Percentiles rank a stretch among this genome's conserved stretches.
phyloP scores from a whole-genome alignment of 106 monocot species.

The Dendrobium huoshanense region DNA sequence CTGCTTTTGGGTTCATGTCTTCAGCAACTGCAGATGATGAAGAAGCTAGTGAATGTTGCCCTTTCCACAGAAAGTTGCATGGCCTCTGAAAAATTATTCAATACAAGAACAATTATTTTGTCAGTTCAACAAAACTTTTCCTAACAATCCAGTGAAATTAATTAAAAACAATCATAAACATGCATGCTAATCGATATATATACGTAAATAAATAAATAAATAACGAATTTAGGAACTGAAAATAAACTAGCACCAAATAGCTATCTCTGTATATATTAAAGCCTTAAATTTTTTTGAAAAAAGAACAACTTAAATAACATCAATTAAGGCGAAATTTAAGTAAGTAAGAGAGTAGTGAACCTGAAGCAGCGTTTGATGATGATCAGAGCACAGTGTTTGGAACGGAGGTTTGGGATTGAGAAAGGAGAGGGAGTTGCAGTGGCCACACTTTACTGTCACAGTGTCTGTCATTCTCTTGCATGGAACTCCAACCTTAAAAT shows the following conservation, averaged over 20 bases:
- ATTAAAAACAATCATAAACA: no score
- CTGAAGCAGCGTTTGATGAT: constrained; percentile 34
- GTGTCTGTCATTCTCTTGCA: constrained; percentile 69
- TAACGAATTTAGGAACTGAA: no score
- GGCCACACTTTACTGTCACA: constrained; percentile 85
- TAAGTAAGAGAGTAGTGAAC: background rate
- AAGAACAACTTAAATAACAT: background rate
- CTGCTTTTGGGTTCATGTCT: constrained; percentile 1
- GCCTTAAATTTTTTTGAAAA: no score
- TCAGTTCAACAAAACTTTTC: no score
- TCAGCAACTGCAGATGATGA: constrained; percentile 7
- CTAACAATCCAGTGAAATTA: no score
- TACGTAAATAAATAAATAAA: no score
- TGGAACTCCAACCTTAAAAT: constrained; percentile 80
- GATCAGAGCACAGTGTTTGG: constrained; percentile 20
- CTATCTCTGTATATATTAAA: background rate
- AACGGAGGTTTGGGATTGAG: constrained; percentile 41
- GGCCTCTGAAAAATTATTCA: constrained; percentile 12
- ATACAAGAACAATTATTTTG: background rate
- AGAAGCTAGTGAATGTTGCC: constrained; percentile 15
- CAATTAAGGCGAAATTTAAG: background rate
- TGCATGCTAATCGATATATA: no score
- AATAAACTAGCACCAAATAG: no score
- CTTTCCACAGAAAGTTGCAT: constrained; percentile 22
- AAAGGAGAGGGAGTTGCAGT: constrained; percentile 78